A percentile compares a stretch with the other conserved stretches of the same genome.
phyloP scores from a whole-genome alignment of 202 grass and related monocot genomes.

The Digitaria exilis region DNA sequence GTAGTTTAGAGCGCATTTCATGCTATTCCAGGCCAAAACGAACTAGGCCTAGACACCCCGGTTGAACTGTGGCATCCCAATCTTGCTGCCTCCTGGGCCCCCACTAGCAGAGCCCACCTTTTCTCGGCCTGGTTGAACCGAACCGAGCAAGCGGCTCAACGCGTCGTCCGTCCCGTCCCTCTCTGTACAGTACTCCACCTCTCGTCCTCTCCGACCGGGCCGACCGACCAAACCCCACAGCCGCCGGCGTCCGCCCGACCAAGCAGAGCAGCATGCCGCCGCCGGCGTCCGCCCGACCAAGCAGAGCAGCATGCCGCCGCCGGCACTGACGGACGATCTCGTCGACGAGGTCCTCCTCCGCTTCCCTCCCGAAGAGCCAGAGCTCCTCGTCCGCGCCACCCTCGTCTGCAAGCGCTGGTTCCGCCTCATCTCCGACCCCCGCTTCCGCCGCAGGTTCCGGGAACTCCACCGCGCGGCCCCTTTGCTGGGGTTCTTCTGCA shows the following conservation, averaged over 20 bases:
- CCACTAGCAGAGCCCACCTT: too few species aligned
- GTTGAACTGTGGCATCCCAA: too few species aligned
- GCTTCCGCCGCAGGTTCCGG: constrained; percentile 10
- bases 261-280: too few species aligned
- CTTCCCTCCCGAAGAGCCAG: background rate
- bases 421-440: background rate
- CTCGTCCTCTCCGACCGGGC: too few species aligned
- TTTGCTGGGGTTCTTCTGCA: background rate
- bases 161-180: background rate
- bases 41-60: too few species aligned
- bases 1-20: too few species aligned
- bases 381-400: background rate
- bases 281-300: background rate
- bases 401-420: background rate
- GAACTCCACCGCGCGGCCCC: background rate
- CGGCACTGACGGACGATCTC: background rate
- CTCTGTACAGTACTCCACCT: too few species aligned
- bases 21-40: too few species aligned
- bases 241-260: too few species aligned
- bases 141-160: background rate
- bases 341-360: background rate
- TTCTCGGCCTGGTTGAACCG: constrained; percentile 2
- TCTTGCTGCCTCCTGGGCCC: too few species aligned
- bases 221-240: background rate
- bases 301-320: background rate